Percentiles rank a stretch among this genome's conserved stretches.
Evolutionary conservation across 305 asterid genomes (phyloP).

Genomic region (Solanum hybrid): DNA sequence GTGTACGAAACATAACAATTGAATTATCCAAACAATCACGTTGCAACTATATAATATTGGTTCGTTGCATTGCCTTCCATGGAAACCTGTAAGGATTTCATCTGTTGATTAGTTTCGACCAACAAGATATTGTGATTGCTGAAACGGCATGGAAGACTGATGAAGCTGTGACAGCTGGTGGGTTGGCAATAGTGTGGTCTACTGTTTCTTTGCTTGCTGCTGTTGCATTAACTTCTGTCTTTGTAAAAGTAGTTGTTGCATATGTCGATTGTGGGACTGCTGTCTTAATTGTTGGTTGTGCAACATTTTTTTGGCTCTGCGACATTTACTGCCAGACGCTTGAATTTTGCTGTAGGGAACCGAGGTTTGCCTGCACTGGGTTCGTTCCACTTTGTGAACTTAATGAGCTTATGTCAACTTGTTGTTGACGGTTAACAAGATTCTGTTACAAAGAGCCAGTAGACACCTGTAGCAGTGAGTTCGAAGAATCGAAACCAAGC

Average conservation of each 20-base stretch:
- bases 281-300: conserved; percentile 43
- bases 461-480: conserved; percentile 39
- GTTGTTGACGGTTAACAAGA: conserved; percentile 19
- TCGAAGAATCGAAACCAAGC: conserved; percentile 47
- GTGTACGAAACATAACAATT: no score
- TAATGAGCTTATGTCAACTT: no score
- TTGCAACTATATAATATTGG: no score
- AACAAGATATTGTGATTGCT: no score
- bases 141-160: no score
- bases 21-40: background rate
- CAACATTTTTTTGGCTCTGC: conserved; percentile 51
- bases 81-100: no score
- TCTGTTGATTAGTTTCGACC: background rate
- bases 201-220: conserved; percentile 26
- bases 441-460: conserved; percentile 60
- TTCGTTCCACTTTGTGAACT: conserved; percentile 25
- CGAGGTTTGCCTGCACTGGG: conserved; percentile 45
- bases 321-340: conserved; percentile 51
- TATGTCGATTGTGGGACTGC: no score
- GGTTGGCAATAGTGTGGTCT: no score
- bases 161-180: background rate
- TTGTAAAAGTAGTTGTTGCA: no score
- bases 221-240: no score
- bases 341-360: no score
- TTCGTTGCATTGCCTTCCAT: no score